Conservation (phyloP, 176 grass and related monocot species). For the Zoysia japonica region DNA sequence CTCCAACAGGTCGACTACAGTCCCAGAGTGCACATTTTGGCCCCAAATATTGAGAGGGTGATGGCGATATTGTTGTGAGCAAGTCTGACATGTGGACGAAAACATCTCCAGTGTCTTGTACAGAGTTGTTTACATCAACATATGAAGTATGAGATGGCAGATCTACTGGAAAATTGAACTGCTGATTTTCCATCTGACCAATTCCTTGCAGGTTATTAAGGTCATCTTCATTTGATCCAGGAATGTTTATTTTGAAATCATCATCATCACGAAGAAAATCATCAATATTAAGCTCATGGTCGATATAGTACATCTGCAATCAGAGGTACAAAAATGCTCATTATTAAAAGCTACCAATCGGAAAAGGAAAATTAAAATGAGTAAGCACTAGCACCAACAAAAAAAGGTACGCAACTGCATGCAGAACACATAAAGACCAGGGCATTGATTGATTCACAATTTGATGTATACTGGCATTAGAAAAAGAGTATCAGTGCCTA, state of each 20-base stretch:
- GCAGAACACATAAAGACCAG: not conserved
- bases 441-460: slow-evolving; percentile 7
- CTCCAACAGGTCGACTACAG: slow-evolving; percentile 69
- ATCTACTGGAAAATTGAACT: slow-evolving; percentile 55
- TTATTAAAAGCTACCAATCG: slow-evolving; percentile 24
- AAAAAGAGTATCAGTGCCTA: not conserved
- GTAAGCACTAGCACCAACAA: not conserved
- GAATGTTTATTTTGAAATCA: slow-evolving; percentile 53
- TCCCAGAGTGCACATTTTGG: slow-evolving; percentile 97
- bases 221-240: slow-evolving; percentile 40
- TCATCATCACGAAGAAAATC: slow-evolving; percentile 60
- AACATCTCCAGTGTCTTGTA: slow-evolving; percentile 47
- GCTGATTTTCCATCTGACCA: slow-evolving; percentile 56
- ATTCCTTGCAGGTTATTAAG: slow-evolving; percentile 52
- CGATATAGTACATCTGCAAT: slow-evolving; percentile 72
- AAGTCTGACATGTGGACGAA: slow-evolving; percentile 64
- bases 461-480: slow-evolving; percentile 9
- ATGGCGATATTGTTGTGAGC: slow-evolving; percentile 69
- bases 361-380: slow-evolving; percentile 7
- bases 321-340: slow-evolving; percentile 24
- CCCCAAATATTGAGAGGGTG: slow-evolving; percentile 79
- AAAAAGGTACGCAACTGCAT: not conserved
- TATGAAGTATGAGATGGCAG: slow-evolving; percentile 38
- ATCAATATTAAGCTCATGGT: slow-evolving; percentile 63
- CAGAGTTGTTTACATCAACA: slow-evolving; percentile 48